Evolutionary conservation across 1,284 basidiomycete genomes (phyloP), one percentile per base, ranked within the genome.

Genomic region (Trichosporon asahii): DNA sequence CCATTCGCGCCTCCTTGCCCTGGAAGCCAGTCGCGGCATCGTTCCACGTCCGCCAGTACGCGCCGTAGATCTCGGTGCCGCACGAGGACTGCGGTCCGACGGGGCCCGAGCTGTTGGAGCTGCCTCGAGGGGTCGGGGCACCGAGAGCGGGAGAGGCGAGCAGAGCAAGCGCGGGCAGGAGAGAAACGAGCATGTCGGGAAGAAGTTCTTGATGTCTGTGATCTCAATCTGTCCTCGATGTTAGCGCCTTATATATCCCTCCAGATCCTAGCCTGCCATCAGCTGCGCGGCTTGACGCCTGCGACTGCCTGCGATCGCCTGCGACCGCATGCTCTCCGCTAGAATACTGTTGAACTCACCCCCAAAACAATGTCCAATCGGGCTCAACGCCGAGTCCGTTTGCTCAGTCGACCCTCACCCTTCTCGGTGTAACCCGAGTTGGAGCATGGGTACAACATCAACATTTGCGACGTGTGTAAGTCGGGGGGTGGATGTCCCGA

Each of bases 1-100:
- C 27, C 64, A 65, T 65, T 14, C 35, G 35, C 44, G 35, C 40
- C 29, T n/a, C 44, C 25, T 12, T 44, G 18, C 37, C 29, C 25
- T 37, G 9, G 7, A 49, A 46, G 44, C 46, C 64, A 3, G 64
- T 49, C 23, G 64, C 64, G 9, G 18, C 40, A 27, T 65, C 64
- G 27, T 49, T 44, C 64, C 64, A 65, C 3, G 64, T 46, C 35
- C 64, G 44, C 40, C 40, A 65, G 64, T 65, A 65, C 15, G 40
- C 64, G 15, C n/a, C 64, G 15, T 65, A 65, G 64, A 31, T n/a
- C 44, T 44, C 40, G 4, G 23, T n/a, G 3, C 64, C 40, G 15
- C 44, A 49, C 15, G 25, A 29, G 4, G 14, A 4, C 64, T 65
- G 64, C 0, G 25, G 15, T 25, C 64, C 64, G 3, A 40, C 35